Percentiles rank a stretch among this genome's conserved stretches.
Evolutionary conservation across 2,329 filamentous ascomycete species (phyloP).

Genomic region (Pseudogymnoascus verrucosus): DNA sequence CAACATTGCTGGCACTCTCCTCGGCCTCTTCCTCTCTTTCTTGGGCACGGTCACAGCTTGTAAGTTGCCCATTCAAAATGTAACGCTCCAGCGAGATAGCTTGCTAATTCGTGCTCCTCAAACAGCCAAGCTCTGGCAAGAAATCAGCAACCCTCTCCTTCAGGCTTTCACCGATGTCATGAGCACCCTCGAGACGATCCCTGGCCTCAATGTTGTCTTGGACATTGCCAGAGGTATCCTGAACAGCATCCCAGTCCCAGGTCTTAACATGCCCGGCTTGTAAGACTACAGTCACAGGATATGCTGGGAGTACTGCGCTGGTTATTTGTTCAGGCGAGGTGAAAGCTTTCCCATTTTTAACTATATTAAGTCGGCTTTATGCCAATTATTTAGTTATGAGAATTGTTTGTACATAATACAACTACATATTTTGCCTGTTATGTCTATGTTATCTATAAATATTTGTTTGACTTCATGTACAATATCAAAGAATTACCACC

Average conservation of each 20-base stretch:
- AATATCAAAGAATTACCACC: not conserved
- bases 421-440: not conserved
- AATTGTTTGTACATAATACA: not conserved
- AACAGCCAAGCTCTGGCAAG: constrained; percentile 2
- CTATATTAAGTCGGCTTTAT: not conserved
- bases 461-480: not conserved
- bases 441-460: not conserved
- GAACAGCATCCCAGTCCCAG: not conserved
- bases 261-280: not conserved
- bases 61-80: not conserved
- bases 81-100: not conserved
- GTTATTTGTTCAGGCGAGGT: not conserved
- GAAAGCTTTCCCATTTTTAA: not conserved
- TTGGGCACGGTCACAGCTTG: not conserved
- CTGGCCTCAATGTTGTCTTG: not conserved
- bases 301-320: not conserved
- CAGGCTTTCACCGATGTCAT: not conserved
- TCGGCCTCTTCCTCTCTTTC: not conserved
- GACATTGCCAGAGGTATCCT: not conserved
- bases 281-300: not conserved
- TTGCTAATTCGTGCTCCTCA: not conserved
- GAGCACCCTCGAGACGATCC: not conserved
- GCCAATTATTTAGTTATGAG: not conserved
- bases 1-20: not conserved
- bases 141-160: not conserved